Conservation (phyloP, 176 grass and related monocot species). For the Melocanna baccifera region DNA sequence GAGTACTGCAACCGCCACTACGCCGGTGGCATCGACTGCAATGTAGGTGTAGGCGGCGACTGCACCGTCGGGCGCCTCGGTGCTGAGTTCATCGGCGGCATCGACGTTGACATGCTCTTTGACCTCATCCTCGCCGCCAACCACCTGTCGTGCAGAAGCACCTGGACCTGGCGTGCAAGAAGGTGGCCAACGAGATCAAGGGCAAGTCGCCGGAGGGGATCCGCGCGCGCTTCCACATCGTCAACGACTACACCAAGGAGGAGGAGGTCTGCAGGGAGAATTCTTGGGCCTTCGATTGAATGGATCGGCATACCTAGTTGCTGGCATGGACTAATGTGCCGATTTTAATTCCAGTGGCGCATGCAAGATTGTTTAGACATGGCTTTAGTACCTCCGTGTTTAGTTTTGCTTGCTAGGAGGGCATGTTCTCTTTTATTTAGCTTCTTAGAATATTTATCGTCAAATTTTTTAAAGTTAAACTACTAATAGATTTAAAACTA, state of each 20-base stretch:
- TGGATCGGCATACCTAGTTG: no score
- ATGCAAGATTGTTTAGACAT: no score
- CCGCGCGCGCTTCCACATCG: neutral
- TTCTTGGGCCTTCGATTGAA: slow-evolving; percentile 4
- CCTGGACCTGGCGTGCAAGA: neutral
- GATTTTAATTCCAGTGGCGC: no score
- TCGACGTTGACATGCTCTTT: neutral
- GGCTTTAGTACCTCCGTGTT: no score
- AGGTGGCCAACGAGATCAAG: neutral
- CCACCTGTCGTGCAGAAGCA: neutral
- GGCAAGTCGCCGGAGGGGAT: neutral
- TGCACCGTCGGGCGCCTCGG: neutral
- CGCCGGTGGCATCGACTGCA: neutral
- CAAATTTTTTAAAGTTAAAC: no score
- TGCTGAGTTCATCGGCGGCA: neutral
- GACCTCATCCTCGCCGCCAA: neutral
- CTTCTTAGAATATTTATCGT: no score
- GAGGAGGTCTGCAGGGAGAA: slow-evolving; percentile 12
- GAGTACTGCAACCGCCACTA: slow-evolving; percentile 7
- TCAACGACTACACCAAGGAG: slow-evolving; percentile 3
- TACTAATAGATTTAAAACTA: no score
- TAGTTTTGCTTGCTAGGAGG: no score
- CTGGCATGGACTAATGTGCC: no score
- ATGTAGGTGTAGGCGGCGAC: neutral
- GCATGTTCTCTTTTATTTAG: no score